These are phyloP conservation scores for Pythium rhizo-oryzae DNA, from an alignment of 352 stramenopile species.

Conservation along the genomic window DNA sequence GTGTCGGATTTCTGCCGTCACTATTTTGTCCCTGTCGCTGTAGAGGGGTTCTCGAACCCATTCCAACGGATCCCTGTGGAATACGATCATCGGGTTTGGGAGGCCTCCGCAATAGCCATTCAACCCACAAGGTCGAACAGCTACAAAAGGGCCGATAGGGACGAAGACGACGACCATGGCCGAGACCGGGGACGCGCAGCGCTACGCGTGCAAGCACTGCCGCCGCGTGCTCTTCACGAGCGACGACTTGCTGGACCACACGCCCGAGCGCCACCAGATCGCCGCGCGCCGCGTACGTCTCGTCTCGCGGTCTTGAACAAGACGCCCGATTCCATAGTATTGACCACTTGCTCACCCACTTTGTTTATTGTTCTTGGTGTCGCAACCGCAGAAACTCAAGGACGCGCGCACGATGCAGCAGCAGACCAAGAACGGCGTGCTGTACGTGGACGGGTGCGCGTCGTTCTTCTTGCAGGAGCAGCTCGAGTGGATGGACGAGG, in stretches of 20 bases:
- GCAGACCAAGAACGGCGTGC: slow-evolving; percentile 22
- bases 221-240: slow-evolving; percentile 67
- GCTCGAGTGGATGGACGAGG: slow-evolving; percentile 76
- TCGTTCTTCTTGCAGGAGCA: slow-evolving; percentile 77
- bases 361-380: background rate
- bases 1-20: background rate
- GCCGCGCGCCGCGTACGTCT: slow-evolving; percentile 45
- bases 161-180: slow-evolving; percentile 14
- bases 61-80: background rate
- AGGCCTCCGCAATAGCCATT: slow-evolving; percentile 17
- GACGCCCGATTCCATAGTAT: too few relatives aligned
- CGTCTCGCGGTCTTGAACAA: background rate
- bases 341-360: background rate
- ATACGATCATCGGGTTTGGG: slow-evolving; percentile 4
- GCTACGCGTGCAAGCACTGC: slow-evolving; percentile 76
- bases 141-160: background rate
- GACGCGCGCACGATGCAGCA: slow-evolving; percentile 57
- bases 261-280: slow-evolving; percentile 72
- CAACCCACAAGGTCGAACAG: background rate
- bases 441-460: slow-evolving; percentile 50
- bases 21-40: background rate
- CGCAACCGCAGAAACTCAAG: slow-evolving; percentile 55
- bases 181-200: slow-evolving; percentile 16
- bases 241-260: slow-evolving; percentile 55
- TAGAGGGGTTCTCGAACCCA: slow-evolving; percentile 9